Base-by-base conservation (phyloP, 768 basidiomycete species). In the Daedaleopsis sinensis region DNA sequence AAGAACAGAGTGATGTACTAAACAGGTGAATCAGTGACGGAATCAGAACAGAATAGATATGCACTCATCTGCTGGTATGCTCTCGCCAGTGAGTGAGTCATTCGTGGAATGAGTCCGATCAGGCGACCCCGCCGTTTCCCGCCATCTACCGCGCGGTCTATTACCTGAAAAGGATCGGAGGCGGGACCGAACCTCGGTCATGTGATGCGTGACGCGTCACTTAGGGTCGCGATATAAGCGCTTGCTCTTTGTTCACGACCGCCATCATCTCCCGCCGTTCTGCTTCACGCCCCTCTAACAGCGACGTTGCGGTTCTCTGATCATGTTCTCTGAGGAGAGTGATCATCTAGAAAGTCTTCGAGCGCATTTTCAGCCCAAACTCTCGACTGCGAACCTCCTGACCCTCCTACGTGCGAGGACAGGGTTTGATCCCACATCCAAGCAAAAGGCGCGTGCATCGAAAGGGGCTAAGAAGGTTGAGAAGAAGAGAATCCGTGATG, bases 131-230 rank as follows among this genome's bases (percentile, higher is more conserved):
- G n/a, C 27, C 27, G 27, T 32, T 32, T 32, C 27, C 27, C 27
- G 27, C 27, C 27, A 32, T 7, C 27, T n/a, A n/a, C n/a, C n/a
- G n/a, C n/a, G n/a, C n/a, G n/a, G 27, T 7, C 27, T 7, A 32
- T 32, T 32, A 32, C 27, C 27, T 32, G 27, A 32, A 32, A 32
- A 3, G 27, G 27, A 3, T 3, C 27, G 27, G 27, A 7, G 27
- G 27, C 27, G 27, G 27, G 27, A 3, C 27, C 27, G 27, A 32
- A 18, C 11, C 39, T 42, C 52, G 57, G 35, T 37, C 62, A 63
- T 58, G 62, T 63, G 62, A 63, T 27, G 3, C 12, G 12, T 15
- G 24, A 58, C 53, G 57, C 57, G 57, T 55, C 35, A 58, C 46
- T 36, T 27, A 44, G 24, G 36, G 8, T n/a, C 19, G 52, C 47